Evolutionary conservation across 2,329 filamentous ascomycete species (phyloP).

Genomic region (Aspergillus candidus): DNA sequence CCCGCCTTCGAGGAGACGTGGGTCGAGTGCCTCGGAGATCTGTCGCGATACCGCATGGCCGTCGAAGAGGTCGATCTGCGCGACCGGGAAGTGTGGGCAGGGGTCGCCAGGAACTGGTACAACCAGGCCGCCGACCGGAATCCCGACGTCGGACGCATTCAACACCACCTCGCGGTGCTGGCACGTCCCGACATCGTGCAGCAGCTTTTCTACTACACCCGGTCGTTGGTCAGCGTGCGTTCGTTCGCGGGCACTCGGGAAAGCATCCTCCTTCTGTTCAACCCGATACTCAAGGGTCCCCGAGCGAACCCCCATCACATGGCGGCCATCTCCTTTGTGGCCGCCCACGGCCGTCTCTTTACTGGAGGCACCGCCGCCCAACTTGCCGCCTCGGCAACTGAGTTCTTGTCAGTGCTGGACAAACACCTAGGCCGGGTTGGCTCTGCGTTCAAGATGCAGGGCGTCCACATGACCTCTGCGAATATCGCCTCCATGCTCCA

Average conservation of each 20-base stretch:
- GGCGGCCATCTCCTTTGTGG: slow-evolving; percentile 47
- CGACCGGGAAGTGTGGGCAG: slow-evolving; percentile 75
- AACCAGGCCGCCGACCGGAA: slow-evolving; percentile 70
- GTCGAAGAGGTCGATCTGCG: slow-evolving; percentile 75
- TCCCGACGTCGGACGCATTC: slow-evolving; percentile 69
- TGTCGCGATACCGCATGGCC: slow-evolving; percentile 82
- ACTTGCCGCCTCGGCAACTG: slow-evolving; percentile 34
- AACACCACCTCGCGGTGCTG: slow-evolving; percentile 75
- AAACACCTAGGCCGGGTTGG: slow-evolving; percentile 44
- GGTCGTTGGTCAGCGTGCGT: slow-evolving; percentile 50
- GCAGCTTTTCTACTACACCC: slow-evolving; percentile 55
- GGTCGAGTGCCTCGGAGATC: slow-evolving; percentile 87
- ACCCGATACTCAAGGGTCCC: slow-evolving; percentile 42
- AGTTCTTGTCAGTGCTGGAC: slow-evolving; percentile 43
- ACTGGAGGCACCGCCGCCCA: slow-evolving; percentile 26
- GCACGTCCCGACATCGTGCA: slow-evolving; percentile 53
- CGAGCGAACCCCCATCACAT: slow-evolving; percentile 27
- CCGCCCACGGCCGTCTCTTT: slow-evolving; percentile 49
- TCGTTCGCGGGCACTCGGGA: slow-evolving; percentile 53
- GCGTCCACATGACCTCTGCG: slow-evolving; percentile 49
- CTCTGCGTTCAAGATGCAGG: slow-evolving; percentile 48
- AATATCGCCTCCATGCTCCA: slow-evolving; percentile 53
- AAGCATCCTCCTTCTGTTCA: slow-evolving; percentile 51
- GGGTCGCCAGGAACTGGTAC: slow-evolving; percentile 78
- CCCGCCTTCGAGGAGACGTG: slow-evolving; percentile 78